A percentile compares a stretch with the other conserved stretches of the same genome.
Conservation (phyloP, 108 stramenopile genomes). For the Cyclotella cryptica region DNA sequence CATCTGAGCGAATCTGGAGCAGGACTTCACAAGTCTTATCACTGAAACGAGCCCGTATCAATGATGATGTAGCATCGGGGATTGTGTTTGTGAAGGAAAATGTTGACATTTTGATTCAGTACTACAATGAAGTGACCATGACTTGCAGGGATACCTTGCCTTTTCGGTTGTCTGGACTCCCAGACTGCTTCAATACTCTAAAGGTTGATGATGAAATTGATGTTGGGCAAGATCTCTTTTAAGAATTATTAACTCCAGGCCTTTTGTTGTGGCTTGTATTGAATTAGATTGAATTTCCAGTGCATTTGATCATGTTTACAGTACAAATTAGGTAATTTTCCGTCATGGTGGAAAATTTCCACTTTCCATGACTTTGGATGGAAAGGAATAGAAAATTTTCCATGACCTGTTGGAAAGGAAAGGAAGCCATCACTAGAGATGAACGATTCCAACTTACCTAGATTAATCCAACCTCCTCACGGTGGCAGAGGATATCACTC, state of each 20-base stretch:
- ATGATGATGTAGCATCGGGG: slow-evolving; percentile 5
- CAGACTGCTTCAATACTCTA: background rate
- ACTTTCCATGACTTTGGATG: background rate
- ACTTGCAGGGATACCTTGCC: background rate
- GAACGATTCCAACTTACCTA: too few relatives aligned
- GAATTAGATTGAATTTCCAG: background rate
- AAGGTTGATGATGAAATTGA: background rate
- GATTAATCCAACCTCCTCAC: too few relatives aligned
- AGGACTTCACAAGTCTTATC: background rate
- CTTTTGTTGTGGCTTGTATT: background rate
- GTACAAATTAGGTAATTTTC: background rate
- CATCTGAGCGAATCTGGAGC: slow-evolving; percentile 6
- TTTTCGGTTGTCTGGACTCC: background rate
- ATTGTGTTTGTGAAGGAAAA: slow-evolving; percentile 7
- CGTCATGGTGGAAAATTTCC: slow-evolving; percentile 4
- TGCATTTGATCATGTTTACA: background rate
- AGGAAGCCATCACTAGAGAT: background rate
- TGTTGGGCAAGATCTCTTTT: slow-evolving; percentile 1
- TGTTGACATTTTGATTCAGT: background rate
- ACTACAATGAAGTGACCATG: background rate
- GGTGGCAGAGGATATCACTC: too few relatives aligned
- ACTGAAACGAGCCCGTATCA: background rate
- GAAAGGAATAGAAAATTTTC: background rate
- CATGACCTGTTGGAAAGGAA: slow-evolving; percentile 7
- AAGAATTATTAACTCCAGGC: background rate